These are phyloP conservation scores for Monosporascus sp. DNA, from an alignment of 2,329 filamentous ascomycete species.

Conservation along the genomic window DNA sequence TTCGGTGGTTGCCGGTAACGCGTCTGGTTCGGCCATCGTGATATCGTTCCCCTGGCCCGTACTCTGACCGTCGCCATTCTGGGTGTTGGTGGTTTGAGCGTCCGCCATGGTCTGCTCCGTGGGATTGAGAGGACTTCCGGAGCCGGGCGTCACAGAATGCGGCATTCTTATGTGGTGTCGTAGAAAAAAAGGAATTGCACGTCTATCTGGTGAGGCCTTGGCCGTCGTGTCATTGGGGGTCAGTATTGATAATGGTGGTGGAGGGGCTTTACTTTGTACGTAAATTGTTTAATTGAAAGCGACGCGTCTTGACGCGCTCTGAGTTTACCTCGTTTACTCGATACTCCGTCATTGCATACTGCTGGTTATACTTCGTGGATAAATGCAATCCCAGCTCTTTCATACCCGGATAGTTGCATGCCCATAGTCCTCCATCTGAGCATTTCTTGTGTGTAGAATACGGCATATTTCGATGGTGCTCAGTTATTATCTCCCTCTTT, in stretches of 20 bases:
- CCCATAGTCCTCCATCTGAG: too few species aligned
- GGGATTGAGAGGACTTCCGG: slow-evolving; percentile 22
- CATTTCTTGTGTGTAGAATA: too few species aligned
- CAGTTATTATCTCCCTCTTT: too few species aligned
- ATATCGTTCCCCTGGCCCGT: slow-evolving; percentile 30
- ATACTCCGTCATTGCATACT: too few species aligned
- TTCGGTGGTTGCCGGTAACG: slow-evolving; percentile 5
- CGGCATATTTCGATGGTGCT: too few species aligned
- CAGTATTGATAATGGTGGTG: background rate
- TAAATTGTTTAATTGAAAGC: background rate
- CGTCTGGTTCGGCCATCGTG: slow-evolving; percentile 34
- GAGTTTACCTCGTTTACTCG: background rate
- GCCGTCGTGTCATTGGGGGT: too few species aligned
- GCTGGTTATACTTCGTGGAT: background rate
- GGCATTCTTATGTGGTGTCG: slow-evolving; percentile 32
- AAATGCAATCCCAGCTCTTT: too few species aligned
- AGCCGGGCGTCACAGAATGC: slow-evolving; percentile 35
- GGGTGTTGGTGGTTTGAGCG: slow-evolving; percentile 10
- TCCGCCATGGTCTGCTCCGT: slow-evolving; percentile 33
- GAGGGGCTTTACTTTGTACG: background rate
- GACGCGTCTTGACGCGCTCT: background rate
- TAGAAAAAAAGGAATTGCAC: too few species aligned
- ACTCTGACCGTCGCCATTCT: slow-evolving; percentile 24
- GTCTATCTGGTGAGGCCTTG: too few species aligned
- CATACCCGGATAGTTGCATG: too few species aligned